Percentiles rank a stretch among this genome's conserved stretches.
Evolutionary conservation across 2,329 filamentous ascomycete species (phyloP).

Genomic region (Talaromyces sp.): DNA sequence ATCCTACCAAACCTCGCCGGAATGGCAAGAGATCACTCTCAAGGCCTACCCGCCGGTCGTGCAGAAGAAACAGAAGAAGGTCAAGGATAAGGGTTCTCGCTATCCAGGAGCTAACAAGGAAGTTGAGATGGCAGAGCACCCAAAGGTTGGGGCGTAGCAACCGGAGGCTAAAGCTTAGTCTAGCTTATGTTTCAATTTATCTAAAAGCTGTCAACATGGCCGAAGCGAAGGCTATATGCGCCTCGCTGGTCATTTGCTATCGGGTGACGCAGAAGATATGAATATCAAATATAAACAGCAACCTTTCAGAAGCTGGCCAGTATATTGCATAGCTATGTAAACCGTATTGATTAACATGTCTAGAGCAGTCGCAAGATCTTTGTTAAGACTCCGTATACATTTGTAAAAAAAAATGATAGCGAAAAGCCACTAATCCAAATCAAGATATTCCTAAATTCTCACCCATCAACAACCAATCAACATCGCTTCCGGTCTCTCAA

Average conservation of each 20-base stretch:
- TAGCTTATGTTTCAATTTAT: background rate
- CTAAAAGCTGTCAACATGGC: background rate
- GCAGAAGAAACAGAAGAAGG: constrained; percentile 72
- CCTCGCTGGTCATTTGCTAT: background rate
- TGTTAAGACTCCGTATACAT: background rate
- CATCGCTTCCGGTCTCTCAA: too few species aligned
- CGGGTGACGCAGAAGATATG: background rate
- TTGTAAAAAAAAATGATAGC: background rate
- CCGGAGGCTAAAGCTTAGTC: background rate
- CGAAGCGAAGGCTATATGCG: background rate
- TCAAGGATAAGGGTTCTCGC: constrained; percentile 71
- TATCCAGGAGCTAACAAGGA: constrained; percentile 47
- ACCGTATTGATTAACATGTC: too few species aligned
- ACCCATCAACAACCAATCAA: too few species aligned
- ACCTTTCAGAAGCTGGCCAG: too few species aligned
- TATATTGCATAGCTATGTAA: too few species aligned
- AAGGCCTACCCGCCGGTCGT: constrained; percentile 75
- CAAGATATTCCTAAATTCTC: too few species aligned
- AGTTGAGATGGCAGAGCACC: background rate
- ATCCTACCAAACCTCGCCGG: constrained; percentile 66
- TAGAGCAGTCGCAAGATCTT: too few species aligned
- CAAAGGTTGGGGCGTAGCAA: background rate
- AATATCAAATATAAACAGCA: background rate
- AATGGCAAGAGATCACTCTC: constrained; percentile 75
- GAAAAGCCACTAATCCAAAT: too few species aligned